Conservation (phyloP, 169 alveolate species). For the Babesia ovata region DNA sequence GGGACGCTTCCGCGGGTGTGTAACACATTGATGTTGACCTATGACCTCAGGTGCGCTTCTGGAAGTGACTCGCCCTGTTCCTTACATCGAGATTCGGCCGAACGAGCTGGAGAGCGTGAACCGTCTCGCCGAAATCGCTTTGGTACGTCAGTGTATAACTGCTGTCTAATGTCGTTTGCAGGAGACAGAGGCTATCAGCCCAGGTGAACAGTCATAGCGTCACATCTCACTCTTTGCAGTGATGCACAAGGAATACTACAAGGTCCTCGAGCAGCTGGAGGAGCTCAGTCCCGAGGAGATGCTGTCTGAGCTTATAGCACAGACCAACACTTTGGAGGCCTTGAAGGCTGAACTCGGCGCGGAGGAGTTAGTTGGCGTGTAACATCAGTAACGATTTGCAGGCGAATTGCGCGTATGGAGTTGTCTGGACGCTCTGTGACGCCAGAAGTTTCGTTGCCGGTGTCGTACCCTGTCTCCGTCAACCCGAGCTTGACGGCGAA, state of each 20-base stretch:
- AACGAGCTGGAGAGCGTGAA: conserved; percentile 60
- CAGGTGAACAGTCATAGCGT: conserved; percentile 25
- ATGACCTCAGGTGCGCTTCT: conserved; percentile 23
- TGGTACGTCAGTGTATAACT: conserved; percentile 33
- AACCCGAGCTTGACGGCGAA: conserved; percentile 28
- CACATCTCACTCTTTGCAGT: conserved; percentile 20
- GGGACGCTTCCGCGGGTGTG: conserved; percentile 35
- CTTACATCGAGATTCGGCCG: conserved; percentile 52
- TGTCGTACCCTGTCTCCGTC: conserved; percentile 64
- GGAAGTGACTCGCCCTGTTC: conserved; percentile 56
- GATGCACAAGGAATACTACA: conserved; percentile 46
- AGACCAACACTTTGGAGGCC: conserved; percentile 65
- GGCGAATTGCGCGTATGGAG: conserved; percentile 62
- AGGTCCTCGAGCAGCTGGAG: conserved; percentile 30
- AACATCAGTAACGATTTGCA: neutral
- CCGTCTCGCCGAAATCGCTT: conserved; percentile 65
- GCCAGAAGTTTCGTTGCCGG: conserved; percentile 53
- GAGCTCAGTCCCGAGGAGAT: conserved; percentile 65
- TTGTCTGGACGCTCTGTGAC: conserved; percentile 36
- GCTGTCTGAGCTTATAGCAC: conserved; percentile 54
- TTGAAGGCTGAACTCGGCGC: conserved; percentile 66
- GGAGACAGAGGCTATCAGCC: conserved; percentile 62
- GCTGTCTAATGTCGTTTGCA: neutral
- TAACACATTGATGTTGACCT: neutral
- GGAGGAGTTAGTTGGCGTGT: conserved; percentile 51